These are phyloP conservation scores for Viola pubescens DNA, from an alignment of 441 rosid genomes.

Conservation along the genomic window DNA sequence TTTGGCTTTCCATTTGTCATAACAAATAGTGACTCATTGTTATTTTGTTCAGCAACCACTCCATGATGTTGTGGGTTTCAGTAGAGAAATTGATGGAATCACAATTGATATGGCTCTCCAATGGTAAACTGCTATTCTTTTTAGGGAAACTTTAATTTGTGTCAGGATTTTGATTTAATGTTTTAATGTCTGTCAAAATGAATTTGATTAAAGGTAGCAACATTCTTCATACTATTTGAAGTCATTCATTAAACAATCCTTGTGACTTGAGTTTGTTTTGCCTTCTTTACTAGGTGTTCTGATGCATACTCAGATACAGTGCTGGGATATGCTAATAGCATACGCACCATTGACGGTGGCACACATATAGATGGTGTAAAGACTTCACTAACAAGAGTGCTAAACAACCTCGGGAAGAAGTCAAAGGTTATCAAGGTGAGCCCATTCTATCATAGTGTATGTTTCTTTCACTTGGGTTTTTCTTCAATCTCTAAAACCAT, in stretches of 20 bases:
- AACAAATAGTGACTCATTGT: slow-evolving; percentile 15
- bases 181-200: not conserved
- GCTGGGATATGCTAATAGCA: slow-evolving; percentile 91
- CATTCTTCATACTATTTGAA: slow-evolving; percentile 4
- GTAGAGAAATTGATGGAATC: slow-evolving; percentile 59
- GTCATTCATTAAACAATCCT: not conserved
- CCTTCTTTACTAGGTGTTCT: slow-evolving; percentile 56
- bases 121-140: slow-evolving; percentile 42
- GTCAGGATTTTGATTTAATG: not conserved
- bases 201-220: not conserved
- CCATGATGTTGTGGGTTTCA: slow-evolving; percentile 80
- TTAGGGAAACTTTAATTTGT: not conserved
- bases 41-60: slow-evolving; percentile 60
- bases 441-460: slow-evolving; percentile 10
- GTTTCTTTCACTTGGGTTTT: not conserved
- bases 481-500: slow-evolving; percentile 3
- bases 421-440: slow-evolving; percentile 76
- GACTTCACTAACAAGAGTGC: slow-evolving; percentile 82
- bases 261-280: slow-evolving; percentile 17
- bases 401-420: slow-evolving; percentile 78
- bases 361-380: slow-evolving; percentile 92
- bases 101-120: slow-evolving; percentile 74
- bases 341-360: slow-evolving; percentile 89
- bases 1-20: no score
- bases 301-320: slow-evolving; percentile 93